Base-by-base conservation (phyloP, 352 stramenopile species). In the Thalassiosira livingstoniorum region DNA sequence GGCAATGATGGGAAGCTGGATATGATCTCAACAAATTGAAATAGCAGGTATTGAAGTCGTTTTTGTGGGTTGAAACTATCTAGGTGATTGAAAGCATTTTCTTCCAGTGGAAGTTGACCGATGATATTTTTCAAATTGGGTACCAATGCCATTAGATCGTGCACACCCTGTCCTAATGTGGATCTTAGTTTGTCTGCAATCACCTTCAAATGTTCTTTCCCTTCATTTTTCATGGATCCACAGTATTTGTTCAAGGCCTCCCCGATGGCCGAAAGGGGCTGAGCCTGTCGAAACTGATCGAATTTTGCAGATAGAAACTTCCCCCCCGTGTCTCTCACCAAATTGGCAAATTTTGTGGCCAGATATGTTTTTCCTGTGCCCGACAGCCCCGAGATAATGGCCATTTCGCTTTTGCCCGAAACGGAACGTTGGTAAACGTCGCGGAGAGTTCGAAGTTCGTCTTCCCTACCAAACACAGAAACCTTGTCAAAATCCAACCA, bases 241-340 rank as follows among this genome's bases (percentile, higher is more conserved):
- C 69, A 87, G 51, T 83, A 82, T 31, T 73, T 32, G 65, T 89
- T 77, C 42, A 89, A 84, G 31, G 78, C 83, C 13, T 55, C 61
- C 1, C 53, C 58, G 45, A 89, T 42, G 31, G 78, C 74, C 32
- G 43, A 76, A 65, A 78, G 73, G 51, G 78, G 72, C 1, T 62
- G 68, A 31, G 57, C 55, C 53, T 75, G 54, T 34, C 71, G 43
- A 54, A 83, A 58, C 70, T 80, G 68, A 55, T 85, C 78, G 55
- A 85, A 85, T 45, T 85, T 85, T 7, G 58, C 78, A 2, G 7
- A 51, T 3, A 85, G n/a, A 57, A 85, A 85, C 1, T 75, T 47
- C 27, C 64, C 78, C 23, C 71, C 71, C 29, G 34, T 69, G 21
- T 35, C 25, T 21, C 31, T 51, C 7, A 77, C 53, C 58, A 75